Conservation (phyloP, 164 flowering plant genomes). For the Berberis vulgaris region DNA sequence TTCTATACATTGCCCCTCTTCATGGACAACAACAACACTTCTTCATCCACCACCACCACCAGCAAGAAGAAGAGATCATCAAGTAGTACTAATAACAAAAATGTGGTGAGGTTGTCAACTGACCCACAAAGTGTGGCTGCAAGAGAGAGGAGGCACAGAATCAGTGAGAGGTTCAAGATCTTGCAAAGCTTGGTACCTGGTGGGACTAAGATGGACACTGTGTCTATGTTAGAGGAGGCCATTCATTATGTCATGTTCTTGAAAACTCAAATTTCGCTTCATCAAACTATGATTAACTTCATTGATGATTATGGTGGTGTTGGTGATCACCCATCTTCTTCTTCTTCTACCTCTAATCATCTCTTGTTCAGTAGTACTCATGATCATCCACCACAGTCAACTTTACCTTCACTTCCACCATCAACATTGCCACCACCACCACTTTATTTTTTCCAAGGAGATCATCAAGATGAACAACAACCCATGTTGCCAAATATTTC, state of each 20-base stretch:
- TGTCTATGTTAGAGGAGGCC: slow-evolving; percentile 74
- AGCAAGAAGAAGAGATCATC: background rate
- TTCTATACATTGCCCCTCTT: background rate
- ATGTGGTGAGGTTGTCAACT: background rate
- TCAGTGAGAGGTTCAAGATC: slow-evolving; percentile 70
- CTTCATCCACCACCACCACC: background rate
- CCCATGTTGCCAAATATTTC: background rate
- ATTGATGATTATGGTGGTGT: slow-evolving; percentile 2
- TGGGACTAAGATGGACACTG: slow-evolving; percentile 77
- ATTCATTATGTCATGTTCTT: slow-evolving; percentile 79
- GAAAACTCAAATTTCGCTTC: slow-evolving; percentile 68
- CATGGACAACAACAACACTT: background rate
- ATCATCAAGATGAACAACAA: background rate
- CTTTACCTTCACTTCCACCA: background rate
- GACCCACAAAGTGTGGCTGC: slow-evolving; percentile 93
- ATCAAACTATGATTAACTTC: slow-evolving; percentile 36
- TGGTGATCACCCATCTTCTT: background rate
- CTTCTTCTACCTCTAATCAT: background rate
- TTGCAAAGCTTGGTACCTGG: slow-evolving; percentile 78
- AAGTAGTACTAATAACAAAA: background rate
- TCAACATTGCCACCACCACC: background rate
- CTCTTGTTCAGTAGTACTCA: background rate
- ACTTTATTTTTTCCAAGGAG: background rate
- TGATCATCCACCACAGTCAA: background rate
- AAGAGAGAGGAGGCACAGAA: slow-evolving; percentile 63